Conservation (phyloP, 139 green algal genomes). For the Chlamydomonas asymmetrica region DNA sequence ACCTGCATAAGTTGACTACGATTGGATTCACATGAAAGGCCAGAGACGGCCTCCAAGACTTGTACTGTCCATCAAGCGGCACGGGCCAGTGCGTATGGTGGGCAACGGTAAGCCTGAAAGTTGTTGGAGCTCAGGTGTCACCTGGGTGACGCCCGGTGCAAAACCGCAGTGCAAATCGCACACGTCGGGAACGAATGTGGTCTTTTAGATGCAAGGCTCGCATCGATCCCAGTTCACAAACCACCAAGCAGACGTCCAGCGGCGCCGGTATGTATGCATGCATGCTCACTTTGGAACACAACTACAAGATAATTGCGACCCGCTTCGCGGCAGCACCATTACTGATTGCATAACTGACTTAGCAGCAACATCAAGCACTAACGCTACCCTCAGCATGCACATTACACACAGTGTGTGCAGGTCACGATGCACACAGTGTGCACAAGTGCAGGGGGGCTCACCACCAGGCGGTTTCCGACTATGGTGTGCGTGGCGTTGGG, state of each 20-base stretch:
- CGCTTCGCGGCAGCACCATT: background rate
- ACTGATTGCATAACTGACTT: background rate
- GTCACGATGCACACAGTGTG: too few species aligned
- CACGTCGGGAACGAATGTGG: too few species aligned
- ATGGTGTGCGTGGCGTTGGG: constrained; percentile 29
- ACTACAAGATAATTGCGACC: background rate
- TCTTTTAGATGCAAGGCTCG: too few species aligned
- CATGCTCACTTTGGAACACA: too few species aligned
- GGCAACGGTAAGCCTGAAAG: background rate
- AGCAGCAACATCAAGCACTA: background rate
- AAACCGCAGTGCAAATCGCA: too few species aligned
- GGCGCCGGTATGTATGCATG: too few species aligned
- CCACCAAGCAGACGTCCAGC: too few species aligned
- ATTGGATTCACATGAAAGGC: background rate
- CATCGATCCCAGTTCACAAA: too few species aligned
- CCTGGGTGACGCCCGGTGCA: too few species aligned
- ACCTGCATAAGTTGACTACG: too few species aligned
- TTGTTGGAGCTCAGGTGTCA: too few species aligned
- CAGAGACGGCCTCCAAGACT: background rate
- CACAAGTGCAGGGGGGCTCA: background rate
- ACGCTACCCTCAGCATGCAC: background rate
- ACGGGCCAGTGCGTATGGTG: too few species aligned
- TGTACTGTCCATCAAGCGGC: background rate
- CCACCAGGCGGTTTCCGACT: constrained; percentile 20
- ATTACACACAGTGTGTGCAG: background rate